phyloP scores from a whole-genome alignment of 73 alveolate species.

The Tetrahymena borealis region DNA sequence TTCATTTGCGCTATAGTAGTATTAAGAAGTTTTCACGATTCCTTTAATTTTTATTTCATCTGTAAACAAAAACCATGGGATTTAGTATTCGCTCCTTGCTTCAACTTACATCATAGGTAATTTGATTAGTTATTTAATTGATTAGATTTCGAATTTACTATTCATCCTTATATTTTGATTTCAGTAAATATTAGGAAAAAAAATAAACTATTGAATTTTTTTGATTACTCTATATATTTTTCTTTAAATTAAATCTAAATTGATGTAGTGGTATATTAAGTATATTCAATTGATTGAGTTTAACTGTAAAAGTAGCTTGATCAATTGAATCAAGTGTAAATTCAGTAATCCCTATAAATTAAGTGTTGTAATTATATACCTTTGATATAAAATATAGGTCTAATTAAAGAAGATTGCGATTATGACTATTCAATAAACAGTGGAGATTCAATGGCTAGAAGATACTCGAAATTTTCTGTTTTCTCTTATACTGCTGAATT shows the following conservation, averaged over 20 bases:
- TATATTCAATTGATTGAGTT: too few species aligned
- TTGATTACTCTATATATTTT: too few species aligned
- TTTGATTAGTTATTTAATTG: not conserved
- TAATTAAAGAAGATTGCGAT: not conserved
- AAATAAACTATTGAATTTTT: not conserved
- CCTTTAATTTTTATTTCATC: not conserved
- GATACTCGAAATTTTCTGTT: not conserved
- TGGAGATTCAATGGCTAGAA: not conserved
- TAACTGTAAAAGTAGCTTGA: too few species aligned
- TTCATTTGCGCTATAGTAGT: not conserved
- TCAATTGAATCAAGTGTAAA: too few species aligned
- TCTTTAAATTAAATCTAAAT: too few species aligned
- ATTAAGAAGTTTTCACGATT: not conserved
- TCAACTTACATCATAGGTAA: not conserved
- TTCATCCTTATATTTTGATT: too few species aligned
- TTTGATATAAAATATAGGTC: not conserved
- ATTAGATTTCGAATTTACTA: too few species aligned
- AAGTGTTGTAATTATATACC: too few species aligned
- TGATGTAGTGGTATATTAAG: too few species aligned
- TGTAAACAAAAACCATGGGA: not conserved
- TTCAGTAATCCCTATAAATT: too few species aligned
- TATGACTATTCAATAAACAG: not conserved
- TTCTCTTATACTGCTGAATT: not conserved
- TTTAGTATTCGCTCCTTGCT: not conserved
- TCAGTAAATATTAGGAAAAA: not conserved